phyloP scores from a whole-genome alignment of 805 yeast species.

The Metschnikowia koreensis region DNA sequence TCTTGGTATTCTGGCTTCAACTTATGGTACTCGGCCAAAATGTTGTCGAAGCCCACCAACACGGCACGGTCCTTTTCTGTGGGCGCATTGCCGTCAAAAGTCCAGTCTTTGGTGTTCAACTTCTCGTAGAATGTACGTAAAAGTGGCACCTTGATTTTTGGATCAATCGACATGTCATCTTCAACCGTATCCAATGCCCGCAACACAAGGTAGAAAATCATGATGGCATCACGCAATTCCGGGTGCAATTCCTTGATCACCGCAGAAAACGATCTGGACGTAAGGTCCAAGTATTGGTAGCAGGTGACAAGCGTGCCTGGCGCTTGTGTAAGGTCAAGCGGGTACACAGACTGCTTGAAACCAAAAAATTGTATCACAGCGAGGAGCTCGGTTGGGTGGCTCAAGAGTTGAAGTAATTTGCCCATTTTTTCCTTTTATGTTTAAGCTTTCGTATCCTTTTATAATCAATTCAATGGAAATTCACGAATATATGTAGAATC shows the following conservation, averaged over 20 bases:
- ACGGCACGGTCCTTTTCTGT: slow-evolving; percentile 81
- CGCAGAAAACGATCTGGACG: slow-evolving; percentile 93
- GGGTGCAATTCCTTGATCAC: slow-evolving; percentile 91
- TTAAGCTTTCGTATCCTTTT: too few species aligned
- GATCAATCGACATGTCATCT: slow-evolving; percentile 88
- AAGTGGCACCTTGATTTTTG: slow-evolving; percentile 68
- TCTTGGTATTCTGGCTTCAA: slow-evolving; percentile 75
- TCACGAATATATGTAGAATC: too few species aligned
- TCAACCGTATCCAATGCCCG: slow-evolving; percentile 95
- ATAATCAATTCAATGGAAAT: too few species aligned
- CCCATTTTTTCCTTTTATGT: slow-evolving; percentile 43
- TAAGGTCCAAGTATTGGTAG: slow-evolving; percentile 58
- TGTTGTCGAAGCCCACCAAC: slow-evolving; percentile 69
- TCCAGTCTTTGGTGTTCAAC: slow-evolving; percentile 70
- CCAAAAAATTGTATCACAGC: slow-evolving; percentile 60
- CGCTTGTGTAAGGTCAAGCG: slow-evolving; percentile 38
- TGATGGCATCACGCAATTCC: slow-evolving; percentile 75
- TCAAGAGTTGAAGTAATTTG: slow-evolving; percentile 53
- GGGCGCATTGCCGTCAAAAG: slow-evolving; percentile 70
- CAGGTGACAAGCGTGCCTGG: slow-evolving; percentile 50
- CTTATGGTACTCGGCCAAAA: slow-evolving; percentile 68
- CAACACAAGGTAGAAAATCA: slow-evolving; percentile 80
- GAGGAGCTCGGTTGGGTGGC: slow-evolving; percentile 70
- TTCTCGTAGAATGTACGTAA: slow-evolving; percentile 66
- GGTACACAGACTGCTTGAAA: slow-evolving; percentile 54